Conservation (phyloP, 176 grass and related monocot genomes). For the Metroxylon sagu region DNA sequence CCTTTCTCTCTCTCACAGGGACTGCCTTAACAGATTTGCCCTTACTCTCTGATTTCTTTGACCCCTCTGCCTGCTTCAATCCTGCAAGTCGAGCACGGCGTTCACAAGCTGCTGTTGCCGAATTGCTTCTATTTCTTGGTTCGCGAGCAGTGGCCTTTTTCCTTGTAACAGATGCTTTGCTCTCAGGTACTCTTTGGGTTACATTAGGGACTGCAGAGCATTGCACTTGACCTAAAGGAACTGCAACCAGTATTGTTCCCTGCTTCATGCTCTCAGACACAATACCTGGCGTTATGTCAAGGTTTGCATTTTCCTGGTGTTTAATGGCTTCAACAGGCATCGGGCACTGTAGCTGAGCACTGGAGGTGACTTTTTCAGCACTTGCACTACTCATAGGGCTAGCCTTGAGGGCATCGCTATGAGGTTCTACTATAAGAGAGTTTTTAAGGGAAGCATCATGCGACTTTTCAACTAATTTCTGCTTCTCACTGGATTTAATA, state of each 20-base stretch:
- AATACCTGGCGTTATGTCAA: conserved; percentile 20
- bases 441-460: conserved; percentile 16
- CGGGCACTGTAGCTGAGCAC: conserved; percentile 1
- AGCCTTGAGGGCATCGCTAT: neutral
- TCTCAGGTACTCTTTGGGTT: conserved; percentile 18
- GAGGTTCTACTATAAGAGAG: neutral
- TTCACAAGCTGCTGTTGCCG: conserved; percentile 45
- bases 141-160: conserved; percentile 42
- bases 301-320: conserved; percentile 22
- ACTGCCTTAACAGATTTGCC: conserved; percentile 11
- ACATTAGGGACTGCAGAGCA: conserved; percentile 22
- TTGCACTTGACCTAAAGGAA: conserved; percentile 31
- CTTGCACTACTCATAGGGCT: neutral
- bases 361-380: neutral
- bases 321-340: conserved; percentile 18
- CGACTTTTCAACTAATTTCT: conserved; percentile 26
- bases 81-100: conserved; percentile 42
- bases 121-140: conserved; percentile 33
- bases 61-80: conserved; percentile 39
- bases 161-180: conserved; percentile 43
- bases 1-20: conserved; percentile 24
- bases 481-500: conserved; percentile 20
- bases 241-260: conserved; percentile 16
- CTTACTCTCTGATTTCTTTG: conserved; percentile 20
- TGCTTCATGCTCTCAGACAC: conserved; percentile 1